Evolutionary conservation across 2,329 filamentous ascomycete species (phyloP), one percentile per base, ranked within the genome.

Genomic region (Talaromyces sp.): DNA sequence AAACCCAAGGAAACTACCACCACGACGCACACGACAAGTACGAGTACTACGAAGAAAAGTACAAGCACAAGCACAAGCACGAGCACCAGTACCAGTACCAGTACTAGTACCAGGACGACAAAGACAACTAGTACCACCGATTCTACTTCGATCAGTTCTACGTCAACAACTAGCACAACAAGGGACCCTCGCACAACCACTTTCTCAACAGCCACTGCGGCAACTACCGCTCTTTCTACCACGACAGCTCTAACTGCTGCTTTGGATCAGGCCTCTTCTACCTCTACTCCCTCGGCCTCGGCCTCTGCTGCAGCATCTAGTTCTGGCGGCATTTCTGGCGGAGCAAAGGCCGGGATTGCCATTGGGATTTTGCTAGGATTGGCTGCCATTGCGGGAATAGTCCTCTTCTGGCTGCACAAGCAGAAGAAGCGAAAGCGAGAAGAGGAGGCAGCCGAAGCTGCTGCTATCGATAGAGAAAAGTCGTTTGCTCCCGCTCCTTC

Each of bases 341-440:
- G 78, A 57, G 80, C 78, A 33, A 95, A 92, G 76, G 93, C 92
- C 51, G 95, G 95, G 63, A 85, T 97, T 64, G 91, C 89, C 5
- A 87, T 97, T 72, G 93, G 92, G 70, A 86, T 96, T 55, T 77
- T 97, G 34, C 81, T 89, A 6, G 85, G 85, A 56, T 68, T 96
- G 30, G 84, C 88, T 34, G 75, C 88, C 2, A 73, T 95, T 30
- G 85, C 87, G 33, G 79, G 87, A n/a, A 73, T 90, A 27, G 81
- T 90, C 23, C 89, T 91, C 71, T 87, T 96, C 74, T 74, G 91
- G 63, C 84, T 92, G 72, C 88, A 84, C 71, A 91, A 89, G 81
- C 90, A 89, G 59, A 63, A 44, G 51, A 61, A 61, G 53, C 56
- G 57, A 47, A 58, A 50, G 18, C n/a, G 58, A 55, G 57, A 57